These are phyloP conservation scores for Garcia nutans DNA, from an alignment of 345 rosid genomes.

Conservation along the genomic window DNA sequence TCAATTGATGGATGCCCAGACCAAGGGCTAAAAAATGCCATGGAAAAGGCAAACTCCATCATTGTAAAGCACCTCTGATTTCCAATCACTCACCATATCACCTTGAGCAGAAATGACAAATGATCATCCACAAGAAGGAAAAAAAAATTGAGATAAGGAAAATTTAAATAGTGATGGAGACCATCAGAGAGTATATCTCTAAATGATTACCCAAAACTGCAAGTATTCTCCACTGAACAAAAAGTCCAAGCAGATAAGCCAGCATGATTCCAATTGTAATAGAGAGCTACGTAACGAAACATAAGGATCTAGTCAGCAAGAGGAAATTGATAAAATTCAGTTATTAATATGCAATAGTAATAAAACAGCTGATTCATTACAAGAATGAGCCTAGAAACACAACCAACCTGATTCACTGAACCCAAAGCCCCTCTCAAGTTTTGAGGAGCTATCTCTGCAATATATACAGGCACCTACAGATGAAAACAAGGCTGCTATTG, in stretches of 20 bases:
- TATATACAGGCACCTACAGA: slow-evolving; percentile 74
- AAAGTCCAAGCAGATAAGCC: slow-evolving; percentile 87
- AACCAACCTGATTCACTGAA: slow-evolving; percentile 66
- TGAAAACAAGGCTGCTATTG: neutral
- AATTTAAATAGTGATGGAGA: neutral
- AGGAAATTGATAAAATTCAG: neutral
- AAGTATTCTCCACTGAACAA: slow-evolving; percentile 89
- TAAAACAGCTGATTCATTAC: slow-evolving; percentile 13
- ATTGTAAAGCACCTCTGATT: neutral
- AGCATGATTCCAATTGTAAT: slow-evolving; percentile 95
- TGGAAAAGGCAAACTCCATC: neutral
- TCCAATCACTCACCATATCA: neutral
- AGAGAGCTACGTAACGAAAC: slow-evolving; percentile 63
- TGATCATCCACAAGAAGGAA: neutral
- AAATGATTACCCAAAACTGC: slow-evolving; percentile 78
- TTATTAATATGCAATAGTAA: neutral
- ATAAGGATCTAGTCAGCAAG: slow-evolving; percentile 2
- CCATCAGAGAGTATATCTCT: neutral
- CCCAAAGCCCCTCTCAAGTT: slow-evolving; percentile 75
- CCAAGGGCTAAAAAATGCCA: neutral
- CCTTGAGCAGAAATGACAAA: neutral
- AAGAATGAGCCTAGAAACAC: slow-evolving; percentile 4
- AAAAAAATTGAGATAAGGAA: neutral
- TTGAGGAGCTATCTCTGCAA: slow-evolving; percentile 80
- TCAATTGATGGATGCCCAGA: neutral